phyloP scores from a whole-genome alignment of 805 yeast genomes.

The Candida succiphila region DNA sequence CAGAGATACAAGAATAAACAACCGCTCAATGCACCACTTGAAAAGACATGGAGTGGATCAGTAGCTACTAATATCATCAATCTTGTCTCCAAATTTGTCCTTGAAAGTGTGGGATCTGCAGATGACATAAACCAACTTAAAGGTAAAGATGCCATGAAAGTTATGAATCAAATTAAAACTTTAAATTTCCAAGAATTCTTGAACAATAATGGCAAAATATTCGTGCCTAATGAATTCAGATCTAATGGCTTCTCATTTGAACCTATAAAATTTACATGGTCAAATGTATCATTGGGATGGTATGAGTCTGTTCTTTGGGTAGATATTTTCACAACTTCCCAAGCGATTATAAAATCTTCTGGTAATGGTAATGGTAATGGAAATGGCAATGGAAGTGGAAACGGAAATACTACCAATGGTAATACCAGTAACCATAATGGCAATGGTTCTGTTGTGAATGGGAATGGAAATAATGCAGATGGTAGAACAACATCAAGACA shows the following conservation, averaged over 20 bases:
- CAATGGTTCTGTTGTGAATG: background rate
- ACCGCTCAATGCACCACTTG: constrained; percentile 38
- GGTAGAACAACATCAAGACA: too few species aligned
- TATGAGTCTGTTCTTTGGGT: constrained; percentile 60
- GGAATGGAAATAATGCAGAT: background rate
- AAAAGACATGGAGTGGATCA: constrained; percentile 47
- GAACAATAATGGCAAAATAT: background rate
- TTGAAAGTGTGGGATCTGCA: constrained; percentile 16
- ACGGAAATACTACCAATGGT: background rate
- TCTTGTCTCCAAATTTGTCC: constrained; percentile 20
- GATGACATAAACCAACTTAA: constrained; percentile 1
- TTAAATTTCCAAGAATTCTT: constrained; percentile 18
- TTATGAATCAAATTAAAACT: constrained; percentile 31
- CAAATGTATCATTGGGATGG: constrained; percentile 61
- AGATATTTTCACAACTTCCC: constrained; percentile 38
- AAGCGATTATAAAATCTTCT: too few species aligned
- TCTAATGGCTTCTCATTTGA: constrained; percentile 31
- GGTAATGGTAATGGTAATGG: background rate
- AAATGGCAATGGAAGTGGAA: too few species aligned
- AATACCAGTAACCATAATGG: background rate
- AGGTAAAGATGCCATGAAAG: constrained; percentile 18
- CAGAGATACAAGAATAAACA: constrained; percentile 41
- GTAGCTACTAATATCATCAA: constrained; percentile 34
- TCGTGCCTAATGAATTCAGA: constrained; percentile 6
- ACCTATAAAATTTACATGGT: constrained; percentile 53